These are phyloP conservation scores for Anastatica hierochuntica DNA, from an alignment of 345 rosid species.

Conservation along the genomic window DNA sequence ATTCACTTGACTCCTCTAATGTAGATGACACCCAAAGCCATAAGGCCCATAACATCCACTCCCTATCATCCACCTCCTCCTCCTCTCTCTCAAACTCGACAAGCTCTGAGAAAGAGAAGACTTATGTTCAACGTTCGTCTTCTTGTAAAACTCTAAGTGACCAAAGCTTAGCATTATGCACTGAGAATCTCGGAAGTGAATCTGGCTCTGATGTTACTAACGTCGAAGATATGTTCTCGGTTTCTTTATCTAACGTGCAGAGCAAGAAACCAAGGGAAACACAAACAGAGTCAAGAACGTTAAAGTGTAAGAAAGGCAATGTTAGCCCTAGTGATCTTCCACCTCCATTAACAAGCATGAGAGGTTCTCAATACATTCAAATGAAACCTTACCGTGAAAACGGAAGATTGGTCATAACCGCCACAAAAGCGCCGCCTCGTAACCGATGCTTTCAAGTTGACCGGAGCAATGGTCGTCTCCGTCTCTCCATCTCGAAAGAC, in stretches of 20 bases:
- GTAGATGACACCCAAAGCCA: too few relatives aligned
- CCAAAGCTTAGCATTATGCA: slow-evolving; percentile 74
- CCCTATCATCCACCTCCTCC: too few relatives aligned
- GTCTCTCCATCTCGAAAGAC: slow-evolving; percentile 35
- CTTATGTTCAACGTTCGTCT: slow-evolving; percentile 48
- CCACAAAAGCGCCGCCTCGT: slow-evolving; percentile 30
- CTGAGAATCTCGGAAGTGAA: slow-evolving; percentile 80
- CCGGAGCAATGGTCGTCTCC: slow-evolving; percentile 75
- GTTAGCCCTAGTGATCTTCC: slow-evolving; percentile 45
- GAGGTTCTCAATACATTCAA: slow-evolving; percentile 42
- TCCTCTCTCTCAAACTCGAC: too few relatives aligned
- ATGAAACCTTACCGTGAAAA: slow-evolving; percentile 60
- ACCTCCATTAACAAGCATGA: slow-evolving; percentile 75
- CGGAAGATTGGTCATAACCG: slow-evolving; percentile 65
- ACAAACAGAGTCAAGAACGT: slow-evolving; percentile 27
- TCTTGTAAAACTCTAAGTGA: too few relatives aligned
- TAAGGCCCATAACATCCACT: slow-evolving; percentile 28
- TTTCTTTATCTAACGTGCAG: slow-evolving; percentile 19
- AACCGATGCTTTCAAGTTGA: slow-evolving; percentile 43
- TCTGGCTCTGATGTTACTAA: slow-evolving; percentile 53
- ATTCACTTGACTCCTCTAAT: slow-evolving; percentile 31
- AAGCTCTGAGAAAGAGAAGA: slow-evolving; percentile 21
- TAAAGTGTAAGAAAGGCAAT: slow-evolving; percentile 5
- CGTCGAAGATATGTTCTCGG: slow-evolving; percentile 27
- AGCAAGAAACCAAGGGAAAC: slow-evolving; percentile 20